phyloP scores from a whole-genome alignment of 2,329 filamentous ascomycete species.

The Claviceps arundinis region DNA sequence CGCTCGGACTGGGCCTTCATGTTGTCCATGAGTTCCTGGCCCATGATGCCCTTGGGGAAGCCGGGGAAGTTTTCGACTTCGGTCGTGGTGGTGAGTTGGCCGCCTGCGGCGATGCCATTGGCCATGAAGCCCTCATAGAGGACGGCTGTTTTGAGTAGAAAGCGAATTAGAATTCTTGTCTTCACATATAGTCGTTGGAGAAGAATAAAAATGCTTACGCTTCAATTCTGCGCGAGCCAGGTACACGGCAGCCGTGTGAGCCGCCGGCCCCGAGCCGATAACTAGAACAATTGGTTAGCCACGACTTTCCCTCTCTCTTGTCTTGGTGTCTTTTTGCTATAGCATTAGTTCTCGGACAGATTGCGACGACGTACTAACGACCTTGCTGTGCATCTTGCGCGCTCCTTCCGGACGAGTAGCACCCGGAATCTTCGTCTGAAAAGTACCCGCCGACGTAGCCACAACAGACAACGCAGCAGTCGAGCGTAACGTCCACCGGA shows the following conservation, averaged over 20 bases:
- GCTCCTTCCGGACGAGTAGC: conserved; percentile 6
- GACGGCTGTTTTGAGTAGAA: conserved; percentile 40
- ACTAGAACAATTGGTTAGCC: conserved; percentile 27
- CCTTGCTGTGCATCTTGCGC: conserved; percentile 78
- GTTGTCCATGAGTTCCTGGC: conserved; percentile 80
- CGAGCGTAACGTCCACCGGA: conserved; percentile 65
- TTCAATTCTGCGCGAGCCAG: conserved; percentile 87
- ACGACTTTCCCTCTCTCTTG: background rate
- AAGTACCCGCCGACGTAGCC: conserved; percentile 38
- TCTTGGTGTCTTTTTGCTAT: background rate
- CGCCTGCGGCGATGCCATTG: conserved; percentile 89
- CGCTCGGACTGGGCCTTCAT: conserved; percentile 86
- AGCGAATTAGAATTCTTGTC: background rate
- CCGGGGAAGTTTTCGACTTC: conserved; percentile 98
- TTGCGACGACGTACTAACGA: conserved; percentile 56
- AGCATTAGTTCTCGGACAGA: background rate
- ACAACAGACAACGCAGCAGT: conserved; percentile 63
- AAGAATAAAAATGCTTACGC: conserved; percentile 33
- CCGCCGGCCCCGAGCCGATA: conserved; percentile 89
- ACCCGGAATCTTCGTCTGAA: conserved; percentile 30
- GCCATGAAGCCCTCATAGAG: conserved; percentile 97
- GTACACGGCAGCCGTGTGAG: conserved; percentile 95
- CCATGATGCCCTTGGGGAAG: conserved; percentile 81
- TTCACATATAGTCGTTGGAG: too few relatives aligned
- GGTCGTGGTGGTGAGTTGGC: conserved; percentile 95